Base-by-base conservation (phyloP, 2,329 filamentous ascomycete species). In the Fusarium pseudocircinatum region DNA sequence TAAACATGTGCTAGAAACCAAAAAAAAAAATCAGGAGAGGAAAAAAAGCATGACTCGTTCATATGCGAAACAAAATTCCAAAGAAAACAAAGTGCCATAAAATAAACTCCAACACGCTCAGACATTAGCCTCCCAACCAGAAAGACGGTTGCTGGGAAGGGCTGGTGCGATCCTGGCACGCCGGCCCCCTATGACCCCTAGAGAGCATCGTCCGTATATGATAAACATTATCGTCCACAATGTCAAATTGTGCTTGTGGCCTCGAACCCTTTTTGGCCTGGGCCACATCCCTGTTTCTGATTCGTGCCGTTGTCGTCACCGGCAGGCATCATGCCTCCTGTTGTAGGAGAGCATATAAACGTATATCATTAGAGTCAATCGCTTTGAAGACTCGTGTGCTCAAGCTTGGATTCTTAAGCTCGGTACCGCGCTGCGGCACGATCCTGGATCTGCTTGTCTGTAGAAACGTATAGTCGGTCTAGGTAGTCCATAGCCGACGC, bases 401-500 rank as follows among this genome's bases (percentile, higher is more conserved):
- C 64, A 77, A 76, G 73, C 67, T 66, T 59, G 69, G 64, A 67
- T 40, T 57, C 57, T 74, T 74, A 82, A 73, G 81, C 74, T 66
- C 80, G 71, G 75, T 79, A 81, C 65, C 81, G 80, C 57, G 77
- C 63, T 65, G 75, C 79, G 43, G 86, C 84, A 63, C 93, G 87
- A 73, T 94, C 90, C 79, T 93, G 90, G 77, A 96, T 95, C 82
- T 92, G 87, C 81, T 89, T 89, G 84, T 96, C 94, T 58, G 94
- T 96, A 77, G 91, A 89, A 85, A 93, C 88, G 87, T 97, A 97
- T 82, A 97, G 86, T 81, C 87, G 87, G 84, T 96, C 93, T 79
- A 96, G 86, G 80, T 92, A 94, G 75, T 93, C 90, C 94, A 96
- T 96, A 65, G 94, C 93, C 72, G 89, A 88, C 49, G 93, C 92